These are phyloP conservation scores for Mycosphaerella sp. DNA, from an alignment of 2,329 filamentous ascomycete genomes.

Conservation along the genomic window DNA sequence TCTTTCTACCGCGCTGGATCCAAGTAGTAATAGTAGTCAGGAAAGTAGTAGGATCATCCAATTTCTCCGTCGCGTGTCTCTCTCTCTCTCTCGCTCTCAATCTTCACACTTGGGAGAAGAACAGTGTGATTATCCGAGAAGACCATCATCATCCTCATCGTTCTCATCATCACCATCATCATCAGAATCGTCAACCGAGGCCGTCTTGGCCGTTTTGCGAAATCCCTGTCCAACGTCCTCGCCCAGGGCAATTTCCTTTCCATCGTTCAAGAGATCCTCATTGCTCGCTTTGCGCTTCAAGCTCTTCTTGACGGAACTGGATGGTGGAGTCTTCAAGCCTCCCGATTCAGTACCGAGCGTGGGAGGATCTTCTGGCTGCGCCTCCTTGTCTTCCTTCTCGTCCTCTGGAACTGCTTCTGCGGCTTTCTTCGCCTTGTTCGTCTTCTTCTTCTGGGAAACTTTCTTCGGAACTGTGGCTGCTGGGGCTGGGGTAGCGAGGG, in stretches of 20 bases:
- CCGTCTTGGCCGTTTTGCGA: background rate
- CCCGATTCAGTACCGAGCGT: too few relatives aligned
- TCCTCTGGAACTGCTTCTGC: background rate
- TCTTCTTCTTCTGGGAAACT: background rate
- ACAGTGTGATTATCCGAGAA: too few relatives aligned
- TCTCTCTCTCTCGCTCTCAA: too few relatives aligned
- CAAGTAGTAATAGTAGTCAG: too few relatives aligned
- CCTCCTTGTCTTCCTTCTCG: constrained; percentile 2
- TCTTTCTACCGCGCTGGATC: too few relatives aligned
- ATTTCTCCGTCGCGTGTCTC: too few relatives aligned
- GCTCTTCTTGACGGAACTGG: too few relatives aligned
- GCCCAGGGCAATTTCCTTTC: constrained; percentile 22
- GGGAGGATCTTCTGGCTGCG: background rate
- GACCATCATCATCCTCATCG: too few relatives aligned
- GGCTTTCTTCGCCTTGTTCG: too few relatives aligned
- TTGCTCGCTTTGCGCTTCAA: constrained; percentile 8
- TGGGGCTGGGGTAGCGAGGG: background rate
- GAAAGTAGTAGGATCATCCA: too few relatives aligned
- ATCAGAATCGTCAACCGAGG: background rate
- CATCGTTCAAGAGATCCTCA: constrained; percentile 12
- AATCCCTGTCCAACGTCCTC: constrained; percentile 25
- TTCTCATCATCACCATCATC: background rate
- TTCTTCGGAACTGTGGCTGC: background rate
- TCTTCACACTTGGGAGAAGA: too few relatives aligned
- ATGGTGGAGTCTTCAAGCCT: background rate